Evolutionary conservation across 345 rosid species (phyloP), one percentile per base, ranked within the genome.

Genomic region (Murraya koenigii): DNA sequence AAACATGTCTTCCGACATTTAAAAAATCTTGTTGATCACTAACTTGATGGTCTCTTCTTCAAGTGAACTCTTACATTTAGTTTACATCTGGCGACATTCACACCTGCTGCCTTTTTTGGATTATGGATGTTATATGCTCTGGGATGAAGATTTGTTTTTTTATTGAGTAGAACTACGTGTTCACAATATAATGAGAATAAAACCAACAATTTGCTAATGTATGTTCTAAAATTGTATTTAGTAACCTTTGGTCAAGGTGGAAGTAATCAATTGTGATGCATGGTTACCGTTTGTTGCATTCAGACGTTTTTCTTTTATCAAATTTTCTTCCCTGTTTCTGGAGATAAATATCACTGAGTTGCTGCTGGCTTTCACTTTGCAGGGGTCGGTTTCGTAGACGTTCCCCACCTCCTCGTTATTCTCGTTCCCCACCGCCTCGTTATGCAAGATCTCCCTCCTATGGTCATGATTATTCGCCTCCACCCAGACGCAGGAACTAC

Each of bases 391-490:
- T 78, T 78, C 86, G 84, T 68, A 88, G 92, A 72, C 89, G 91
- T 3, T 86, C 97, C 81, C 95, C 98, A 19, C 87, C 80, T 52
- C 86, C 87, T 56, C 87, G 82, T 19, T 76, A 84, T 78, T 88
- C 89, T 58, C 89, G 87, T n/a, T 93, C 98, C 41, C 97, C 99
- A 36, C 98, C 91, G 52, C 81, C 93, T 55, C 96, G 89, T 3
- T 86, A 83, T 76, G 90, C 87, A 41, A 88, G 95, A 84, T 90
- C 94, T 28, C 86, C 91, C 38, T 88, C 97, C 39, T 87, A 84
- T 22, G 87, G 94, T 76, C 87, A 85, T 23, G 93, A 86, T n/a
- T 87, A 84, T 74, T 90, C 97, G 47, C 91, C 94, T 80, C 84
- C 94, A 7, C 86, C 90, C 1, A 90, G 80, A 77, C 72, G 80